A percentile compares a stretch with the other conserved stretches of the same genome.
Evolutionary conservation across 768 basidiomycete genomes (phyloP).

Genomic region (Termitomyces eurrhizus): DNA sequence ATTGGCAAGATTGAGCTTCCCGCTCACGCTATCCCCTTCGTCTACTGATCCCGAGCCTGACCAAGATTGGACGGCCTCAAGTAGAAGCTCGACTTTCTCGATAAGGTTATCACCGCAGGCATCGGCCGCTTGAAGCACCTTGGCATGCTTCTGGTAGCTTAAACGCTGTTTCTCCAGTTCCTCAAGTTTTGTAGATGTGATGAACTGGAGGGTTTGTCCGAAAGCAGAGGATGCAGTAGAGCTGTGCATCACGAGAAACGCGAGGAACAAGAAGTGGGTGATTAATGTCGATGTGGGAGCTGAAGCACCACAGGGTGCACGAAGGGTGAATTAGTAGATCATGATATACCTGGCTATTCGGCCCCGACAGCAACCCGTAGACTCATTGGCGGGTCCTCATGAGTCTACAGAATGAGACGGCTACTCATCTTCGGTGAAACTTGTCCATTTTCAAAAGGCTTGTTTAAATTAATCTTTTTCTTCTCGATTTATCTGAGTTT

Average conservation of each 20-base stretch:
- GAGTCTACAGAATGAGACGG: not conserved
- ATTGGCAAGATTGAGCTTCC: conserved; percentile 25
- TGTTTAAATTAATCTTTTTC: no score
- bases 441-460: not conserved
- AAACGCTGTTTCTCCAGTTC: conserved; percentile 38
- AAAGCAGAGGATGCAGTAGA: conserved; percentile 21
- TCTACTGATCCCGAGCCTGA: conserved; percentile 27
- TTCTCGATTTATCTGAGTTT: no score
- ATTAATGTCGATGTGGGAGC: not conserved
- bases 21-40: conserved; percentile 12
- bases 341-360: not conserved
- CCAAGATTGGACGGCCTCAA: conserved; percentile 31
- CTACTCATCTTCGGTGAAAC: not conserved
- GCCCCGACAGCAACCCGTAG: not conserved
- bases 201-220: conserved; percentile 37
- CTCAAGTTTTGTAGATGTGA: conserved; percentile 39
- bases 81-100: conserved; percentile 30
- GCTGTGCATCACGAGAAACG: not conserved
- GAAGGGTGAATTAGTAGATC: not conserved
- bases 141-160: conserved; percentile 30
- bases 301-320: not conserved
- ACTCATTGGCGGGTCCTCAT: not conserved
- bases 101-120: conserved; percentile 19
- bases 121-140: conserved; percentile 26
- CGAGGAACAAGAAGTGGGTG: not conserved